These are phyloP conservation scores for Primulina eburnea DNA, from an alignment of 257 asterid species.

Conservation along the genomic window DNA sequence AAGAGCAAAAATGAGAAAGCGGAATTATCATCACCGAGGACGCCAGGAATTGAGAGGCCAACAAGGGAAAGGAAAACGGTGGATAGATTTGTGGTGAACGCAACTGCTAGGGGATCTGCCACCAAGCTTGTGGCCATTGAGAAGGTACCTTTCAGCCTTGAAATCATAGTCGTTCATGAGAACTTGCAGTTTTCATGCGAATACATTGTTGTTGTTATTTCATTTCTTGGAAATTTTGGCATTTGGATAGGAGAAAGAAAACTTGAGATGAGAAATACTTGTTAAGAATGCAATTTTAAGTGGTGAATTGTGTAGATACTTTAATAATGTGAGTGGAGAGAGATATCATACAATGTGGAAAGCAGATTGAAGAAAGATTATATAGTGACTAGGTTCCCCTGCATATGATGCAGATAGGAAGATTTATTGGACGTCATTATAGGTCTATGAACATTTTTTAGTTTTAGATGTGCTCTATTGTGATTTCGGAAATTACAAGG, in stretches of 20 bases:
- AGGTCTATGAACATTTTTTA: not conserved
- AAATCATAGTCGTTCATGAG: not conserved
- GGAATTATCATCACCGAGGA: slow-evolving; percentile 40
- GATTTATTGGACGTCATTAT: not conserved
- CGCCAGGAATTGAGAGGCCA: slow-evolving; percentile 61
- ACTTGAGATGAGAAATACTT: not conserved
- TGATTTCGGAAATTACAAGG: not conserved
- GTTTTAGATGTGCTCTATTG: not conserved
- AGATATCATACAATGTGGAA: not conserved
- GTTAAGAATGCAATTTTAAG: slow-evolving; percentile 7
- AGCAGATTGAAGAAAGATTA: not conserved
- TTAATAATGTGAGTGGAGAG: not conserved
- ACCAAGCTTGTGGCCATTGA: slow-evolving; percentile 60
- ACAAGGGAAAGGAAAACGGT: slow-evolving; percentile 86
- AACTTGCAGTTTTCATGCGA: not conserved
- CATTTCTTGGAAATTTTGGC: not conserved
- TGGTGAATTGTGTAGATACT: not conserved
- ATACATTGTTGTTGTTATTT: not conserved
- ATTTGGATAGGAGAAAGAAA: not conserved
- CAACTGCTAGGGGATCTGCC: slow-evolving; percentile 36
- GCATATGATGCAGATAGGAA: not conserved
- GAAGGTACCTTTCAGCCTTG: slow-evolving; percentile 41
- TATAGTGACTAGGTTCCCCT: not conserved
- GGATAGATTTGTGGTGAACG: slow-evolving; percentile 57
- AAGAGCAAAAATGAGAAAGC: slow-evolving; percentile 25